Base-by-base conservation (phyloP, 257 asterid species). In the Cordia subcordata region DNA sequence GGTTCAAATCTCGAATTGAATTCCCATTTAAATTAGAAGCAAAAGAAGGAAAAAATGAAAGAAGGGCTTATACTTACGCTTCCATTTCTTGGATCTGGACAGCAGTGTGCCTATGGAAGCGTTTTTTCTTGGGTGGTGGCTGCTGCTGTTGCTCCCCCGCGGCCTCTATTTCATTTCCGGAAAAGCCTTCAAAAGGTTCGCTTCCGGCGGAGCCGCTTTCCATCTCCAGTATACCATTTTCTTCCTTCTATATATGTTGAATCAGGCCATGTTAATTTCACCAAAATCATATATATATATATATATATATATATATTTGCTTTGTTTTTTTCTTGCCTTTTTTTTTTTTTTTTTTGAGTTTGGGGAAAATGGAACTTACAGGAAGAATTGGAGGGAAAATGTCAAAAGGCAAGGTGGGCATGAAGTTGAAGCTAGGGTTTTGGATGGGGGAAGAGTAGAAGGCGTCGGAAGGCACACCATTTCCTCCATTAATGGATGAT, bases 51-150 rank as follows among this genome's bases (percentile, higher is more conserved):
- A 5, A 5, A 8, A 5, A 6, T 39, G 40, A 8, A 12, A 39
- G 17, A 35, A n/a, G n/a, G n/a, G n/a, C n/a, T n/a, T n/a, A 20
- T 68, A 18, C 77, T 0, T 63, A 91, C 98, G 85, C 64, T 70
- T 92, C 99, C 99, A 92, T 86, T 80, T 92, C 96, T 70, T 92
- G 97, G 91, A 92, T 92, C 87, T 92, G 99, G 12, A 79, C 79
- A 12, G 95, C 74, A 0, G 96, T 92, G 80, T 92, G 99, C 17
- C 99, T 82, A 55, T 92, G 99, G 74, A 88, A 92, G 49, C 95
- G 96, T 63, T 92, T 88, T 63, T 81, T 89, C 77, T 88, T 88
- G 11, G 69, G 74, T n/a, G n/a, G n/a, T n/a, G n/a, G n/a, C n/a
- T n/a, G n/a, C 13, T 78, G 82, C 16, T 61, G 72, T 21, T 55